These are phyloP conservation scores for Mortierella antarctica DNA, from an alignment of 192 early-diverging fungal genomes.

Conservation along the genomic window DNA sequence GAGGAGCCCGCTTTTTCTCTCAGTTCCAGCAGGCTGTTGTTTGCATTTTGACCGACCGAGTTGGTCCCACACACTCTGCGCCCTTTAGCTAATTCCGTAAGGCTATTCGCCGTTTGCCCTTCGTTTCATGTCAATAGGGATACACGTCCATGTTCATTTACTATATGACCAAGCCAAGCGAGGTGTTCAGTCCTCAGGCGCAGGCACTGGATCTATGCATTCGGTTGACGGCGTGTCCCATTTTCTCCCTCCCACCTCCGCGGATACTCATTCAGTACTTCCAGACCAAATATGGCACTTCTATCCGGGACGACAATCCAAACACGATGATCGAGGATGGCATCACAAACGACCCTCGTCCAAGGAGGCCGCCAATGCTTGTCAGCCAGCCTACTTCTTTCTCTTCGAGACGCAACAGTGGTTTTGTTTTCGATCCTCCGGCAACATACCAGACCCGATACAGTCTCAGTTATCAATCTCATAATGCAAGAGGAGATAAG, in stretches of 20 bases:
- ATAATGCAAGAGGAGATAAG: background rate
- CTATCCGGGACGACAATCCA: constrained; percentile 27
- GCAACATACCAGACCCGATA: background rate
- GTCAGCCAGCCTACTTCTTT: constrained; percentile 9
- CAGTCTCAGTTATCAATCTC: background rate
- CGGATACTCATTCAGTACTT: constrained; percentile 30
- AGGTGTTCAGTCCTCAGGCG: constrained; percentile 29
- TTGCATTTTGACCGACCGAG: background rate
- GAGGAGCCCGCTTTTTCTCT: constrained; percentile 5
- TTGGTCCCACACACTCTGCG: too few species aligned
- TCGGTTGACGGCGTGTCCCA: constrained; percentile 31
- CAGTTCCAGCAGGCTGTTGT: background rate
- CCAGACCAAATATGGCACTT: constrained; percentile 23
- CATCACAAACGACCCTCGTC: constrained; percentile 45
- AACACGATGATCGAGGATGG: constrained; percentile 50
- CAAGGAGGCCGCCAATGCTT: constrained; percentile 31
- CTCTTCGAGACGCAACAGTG: constrained; percentile 8
- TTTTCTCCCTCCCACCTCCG: constrained; percentile 46
- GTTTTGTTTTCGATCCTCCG: constrained; percentile 9
- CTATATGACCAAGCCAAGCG: constrained; percentile 31
- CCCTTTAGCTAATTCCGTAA: too few species aligned
- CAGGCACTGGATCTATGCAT: constrained; percentile 44
- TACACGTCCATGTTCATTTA: constrained; percentile 40
- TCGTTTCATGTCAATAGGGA: constrained; percentile 7
- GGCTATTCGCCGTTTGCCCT: background rate